A percentile compares a stretch with the other conserved stretches of the same genome.
Conservation (phyloP, 768 basidiomycete genomes). For the Asterophora lycoperdoides region DNA sequence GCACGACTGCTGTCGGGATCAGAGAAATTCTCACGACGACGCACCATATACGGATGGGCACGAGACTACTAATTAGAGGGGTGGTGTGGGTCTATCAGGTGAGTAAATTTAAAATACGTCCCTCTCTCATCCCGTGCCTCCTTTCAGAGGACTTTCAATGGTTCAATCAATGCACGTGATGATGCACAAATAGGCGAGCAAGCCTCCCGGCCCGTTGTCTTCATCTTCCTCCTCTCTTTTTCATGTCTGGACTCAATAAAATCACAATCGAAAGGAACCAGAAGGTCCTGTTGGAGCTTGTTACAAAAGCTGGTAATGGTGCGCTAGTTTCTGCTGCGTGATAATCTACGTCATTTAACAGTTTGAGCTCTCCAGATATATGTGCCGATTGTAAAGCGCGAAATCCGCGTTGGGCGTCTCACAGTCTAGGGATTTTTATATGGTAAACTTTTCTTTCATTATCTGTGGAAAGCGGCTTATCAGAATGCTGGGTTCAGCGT, state of each 20-base stretch:
- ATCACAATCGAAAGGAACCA: slow-evolving; percentile 63
- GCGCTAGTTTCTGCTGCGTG: slow-evolving; percentile 18
- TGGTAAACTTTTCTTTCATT: slow-evolving; percentile 45
- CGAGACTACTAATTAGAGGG: too few relatives aligned
- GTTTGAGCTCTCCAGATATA: slow-evolving; percentile 45
- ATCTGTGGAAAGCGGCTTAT: not conserved
- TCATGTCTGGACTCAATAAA: slow-evolving; percentile 45
- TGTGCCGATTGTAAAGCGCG: slow-evolving; percentile 93
- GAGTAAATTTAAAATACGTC: too few relatives aligned
- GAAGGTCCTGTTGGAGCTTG: slow-evolving; percentile 63
- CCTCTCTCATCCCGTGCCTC: too few relatives aligned
- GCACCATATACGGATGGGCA: too few relatives aligned
- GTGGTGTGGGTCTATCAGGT: too few relatives aligned
- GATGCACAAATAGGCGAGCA: too few relatives aligned
- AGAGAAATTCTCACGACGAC: too few relatives aligned
- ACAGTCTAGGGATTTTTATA: slow-evolving; percentile 86
- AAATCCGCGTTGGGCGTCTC: slow-evolving; percentile 84
- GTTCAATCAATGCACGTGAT: too few relatives aligned
- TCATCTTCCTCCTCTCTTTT: slow-evolving; percentile 1
- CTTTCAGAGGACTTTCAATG: too few relatives aligned
- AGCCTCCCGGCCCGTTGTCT: not conserved
- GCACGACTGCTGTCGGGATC: too few relatives aligned
- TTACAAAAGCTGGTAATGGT: slow-evolving; percentile 78
- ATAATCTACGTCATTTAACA: slow-evolving; percentile 9
- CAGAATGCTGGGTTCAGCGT: slow-evolving; percentile 42